Conservation (phyloP, 139 green algal species). For the Closterium sp. region DNA sequence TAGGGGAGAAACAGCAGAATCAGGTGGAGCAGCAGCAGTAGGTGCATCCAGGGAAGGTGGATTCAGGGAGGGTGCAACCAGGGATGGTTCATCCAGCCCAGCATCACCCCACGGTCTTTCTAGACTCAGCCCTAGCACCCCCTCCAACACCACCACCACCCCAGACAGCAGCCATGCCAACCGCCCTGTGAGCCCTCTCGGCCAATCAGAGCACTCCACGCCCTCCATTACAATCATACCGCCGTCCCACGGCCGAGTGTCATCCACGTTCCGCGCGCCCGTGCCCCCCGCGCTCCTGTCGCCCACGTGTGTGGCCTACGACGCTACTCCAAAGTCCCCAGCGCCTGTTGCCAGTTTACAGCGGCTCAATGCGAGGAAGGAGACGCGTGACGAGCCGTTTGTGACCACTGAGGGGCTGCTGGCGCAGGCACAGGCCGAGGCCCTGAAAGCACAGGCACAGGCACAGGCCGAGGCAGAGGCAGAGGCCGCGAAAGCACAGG, state of each 20-base stretch:
- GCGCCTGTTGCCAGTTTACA: background rate
- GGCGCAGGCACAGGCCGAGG: no score
- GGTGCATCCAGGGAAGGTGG: no score
- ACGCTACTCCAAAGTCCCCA: background rate
- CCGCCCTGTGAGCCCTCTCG: background rate
- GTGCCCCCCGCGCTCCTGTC: background rate
- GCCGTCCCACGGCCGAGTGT: background rate
- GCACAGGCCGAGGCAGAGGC: no score
- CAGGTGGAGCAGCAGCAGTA: background rate
- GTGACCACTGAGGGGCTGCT: background rate
- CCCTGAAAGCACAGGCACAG: no score
- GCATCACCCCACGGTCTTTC: background rate
- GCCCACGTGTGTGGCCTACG: background rate
- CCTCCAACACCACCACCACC: background rate
- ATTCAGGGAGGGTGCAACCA: background rate
- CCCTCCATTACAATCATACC: background rate
- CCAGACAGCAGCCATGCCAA: background rate
- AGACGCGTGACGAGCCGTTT: background rate
- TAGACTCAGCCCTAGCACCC: background rate
- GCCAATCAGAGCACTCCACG: background rate
- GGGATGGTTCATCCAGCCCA: background rate
- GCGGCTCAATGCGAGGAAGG: background rate
- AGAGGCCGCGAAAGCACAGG: no score
- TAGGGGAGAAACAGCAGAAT: background rate
- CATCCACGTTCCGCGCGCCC: background rate